Evolutionary conservation across 371 early-diverging fungal species (phyloP), one percentile per base, ranked within the genome.

Genomic region (Zopfochytrium polystomum): DNA sequence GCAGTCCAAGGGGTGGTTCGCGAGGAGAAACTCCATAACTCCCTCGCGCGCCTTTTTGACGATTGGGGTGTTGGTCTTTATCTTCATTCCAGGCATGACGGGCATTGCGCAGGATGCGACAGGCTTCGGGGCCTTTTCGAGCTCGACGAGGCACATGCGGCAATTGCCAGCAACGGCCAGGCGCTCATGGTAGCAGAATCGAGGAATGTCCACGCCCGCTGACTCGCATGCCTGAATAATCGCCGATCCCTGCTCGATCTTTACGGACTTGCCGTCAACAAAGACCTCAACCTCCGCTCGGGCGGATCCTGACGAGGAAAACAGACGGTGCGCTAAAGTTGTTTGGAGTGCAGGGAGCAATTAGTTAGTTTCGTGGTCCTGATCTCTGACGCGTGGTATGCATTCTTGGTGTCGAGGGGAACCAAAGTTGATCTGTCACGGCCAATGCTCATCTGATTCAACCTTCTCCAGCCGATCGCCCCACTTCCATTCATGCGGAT

Each of bases 41-140:
- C 96, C 96, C 80, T 97, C 98, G 59, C 98, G 89, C 22, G 95
- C 96, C 83, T 95, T 93, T 79, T 96, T 90, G 56, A 97, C 95
- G 67, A 91, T 71, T 22, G 90, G 91, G 6, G 92, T 89, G 72
- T 95, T 85, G 42, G 98, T 97, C 80, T 92, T 87, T 62, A 97
- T 88, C 70, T 88, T 89, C 98, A 97, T 96, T 58, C 96, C 96
- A 1, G 95, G 93, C 84, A 88, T 90, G 43, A 95, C 94, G 44
- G 97, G 96, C 83, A 93, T 91, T 20, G 98, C 94, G 74, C 98
- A 97, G 35, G 95, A 93, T 23, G 98, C 96, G 31, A 93, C 84
- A 46, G 96, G 92, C 79, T 97, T 97, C 55, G 96, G 96, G 32
- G 90, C 84, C 72, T 89, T 89, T 71, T 95, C 96, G 25, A 97